phyloP scores from a whole-genome alignment of 2,329 filamentous ascomycete genomes.

The Ceratocystis harringtonii region DNA sequence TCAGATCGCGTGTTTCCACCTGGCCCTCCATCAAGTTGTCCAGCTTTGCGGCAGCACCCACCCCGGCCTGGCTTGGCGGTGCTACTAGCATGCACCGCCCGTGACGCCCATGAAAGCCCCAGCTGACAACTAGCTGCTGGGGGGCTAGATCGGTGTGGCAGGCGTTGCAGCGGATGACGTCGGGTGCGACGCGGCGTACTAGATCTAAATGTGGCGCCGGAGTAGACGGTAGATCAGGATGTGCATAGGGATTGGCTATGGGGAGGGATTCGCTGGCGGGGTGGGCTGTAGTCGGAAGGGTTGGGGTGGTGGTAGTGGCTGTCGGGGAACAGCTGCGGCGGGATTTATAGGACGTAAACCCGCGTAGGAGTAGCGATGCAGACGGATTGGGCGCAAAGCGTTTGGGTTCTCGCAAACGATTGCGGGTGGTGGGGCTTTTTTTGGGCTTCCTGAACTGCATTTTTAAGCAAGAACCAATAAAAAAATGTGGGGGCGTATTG shows the following conservation, averaged over 20 bases:
- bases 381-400: not conserved
- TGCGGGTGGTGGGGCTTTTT: not conserved
- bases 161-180: conserved; percentile 36
- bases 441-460: conserved; percentile 7
- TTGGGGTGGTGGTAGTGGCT: not conserved
- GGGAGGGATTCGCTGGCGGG: not conserved
- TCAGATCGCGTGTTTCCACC: conserved; percentile 40
- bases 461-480: not conserved
- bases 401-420: not conserved
- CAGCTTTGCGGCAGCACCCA: conserved; percentile 25
- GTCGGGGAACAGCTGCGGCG: not conserved
- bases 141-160: conserved; percentile 49
- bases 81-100: conserved; percentile 49
- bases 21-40: conserved; percentile 42
- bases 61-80: conserved; percentile 21
- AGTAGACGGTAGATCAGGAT: conserved; percentile 19
- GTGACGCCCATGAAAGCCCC: conserved; percentile 51
- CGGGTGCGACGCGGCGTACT: conserved; percentile 18
- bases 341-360: not conserved
- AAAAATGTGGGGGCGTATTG: not conserved
- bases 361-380: not conserved
- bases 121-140: conserved; percentile 45
- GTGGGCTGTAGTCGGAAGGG: not conserved
- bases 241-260: conserved; percentile 3
- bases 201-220: conserved; percentile 18